Percentiles rank a stretch among this genome's conserved stretches.
These are phyloP conservation scores for Wickerhamiella nectarea DNA, from an alignment of 805 yeast genomes.

Conservation along the genomic window DNA sequence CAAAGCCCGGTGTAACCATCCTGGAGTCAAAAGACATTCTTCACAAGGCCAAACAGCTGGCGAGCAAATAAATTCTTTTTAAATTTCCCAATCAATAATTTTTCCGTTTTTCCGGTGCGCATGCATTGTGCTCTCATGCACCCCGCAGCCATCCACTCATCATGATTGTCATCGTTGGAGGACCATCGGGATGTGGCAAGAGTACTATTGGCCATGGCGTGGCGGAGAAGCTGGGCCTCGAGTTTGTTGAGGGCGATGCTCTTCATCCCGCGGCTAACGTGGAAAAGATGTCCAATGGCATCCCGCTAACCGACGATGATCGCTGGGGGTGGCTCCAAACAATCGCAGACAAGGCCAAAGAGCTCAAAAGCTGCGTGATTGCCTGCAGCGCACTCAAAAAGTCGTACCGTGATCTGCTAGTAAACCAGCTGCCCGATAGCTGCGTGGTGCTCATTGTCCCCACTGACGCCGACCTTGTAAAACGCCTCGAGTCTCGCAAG, in stretches of 20 bases:
- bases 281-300: conserved; percentile 68
- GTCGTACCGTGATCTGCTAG: conserved; percentile 52
- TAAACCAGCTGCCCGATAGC: conserved; percentile 21
- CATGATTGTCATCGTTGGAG: conserved; percentile 47
- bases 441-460: conserved; percentile 61
- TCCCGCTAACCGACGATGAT: conserved; percentile 78
- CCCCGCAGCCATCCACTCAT: background rate
- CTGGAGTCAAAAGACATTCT: conserved; percentile 15
- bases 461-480: conserved; percentile 42
- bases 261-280: conserved; percentile 63
- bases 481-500: conserved; percentile 49
- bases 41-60: background rate
- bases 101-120: background rate
- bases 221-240: conserved; percentile 33
- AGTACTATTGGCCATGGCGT: conserved; percentile 55
- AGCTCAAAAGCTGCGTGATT: conserved; percentile 35
- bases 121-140: background rate
- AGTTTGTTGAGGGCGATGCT: conserved; percentile 75
- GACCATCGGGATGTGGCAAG: conserved; percentile 95
- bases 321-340: conserved; percentile 76
- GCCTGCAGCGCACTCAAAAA: conserved; percentile 79
- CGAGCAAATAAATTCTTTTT: background rate
- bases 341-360: conserved; percentile 30
- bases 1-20: conserved; percentile 19
- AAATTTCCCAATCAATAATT: background rate